Base-by-base conservation (phyloP, 1,284 basidiomycete genomes). In the Xerocomus nothofagi region DNA sequence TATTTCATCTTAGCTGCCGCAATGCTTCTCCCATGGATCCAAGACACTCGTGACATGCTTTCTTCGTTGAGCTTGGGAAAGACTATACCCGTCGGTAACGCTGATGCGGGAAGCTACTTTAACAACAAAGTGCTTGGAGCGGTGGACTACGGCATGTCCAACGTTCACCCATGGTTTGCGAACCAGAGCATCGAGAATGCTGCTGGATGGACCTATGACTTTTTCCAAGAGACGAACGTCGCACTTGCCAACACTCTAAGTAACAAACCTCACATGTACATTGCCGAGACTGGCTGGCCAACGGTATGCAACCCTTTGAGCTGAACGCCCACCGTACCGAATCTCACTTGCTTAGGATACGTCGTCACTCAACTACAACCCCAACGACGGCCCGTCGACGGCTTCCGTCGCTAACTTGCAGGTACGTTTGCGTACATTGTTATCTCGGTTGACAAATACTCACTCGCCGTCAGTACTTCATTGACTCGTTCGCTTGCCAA, bases 31-130 rank as follows among this genome's bases (percentile, higher is more conserved):
- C 57, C 70, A 15, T 80, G 86, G 66, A 90, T 96, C 54, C 65
- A 77, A 2, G 85, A 91, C 67, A 81, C 83, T 11, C 72, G 77
- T 17, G 64, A 64, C 21, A 79, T 80, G 73, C 60, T 93, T 49
- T 53, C 69, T 9, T 71, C 65, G 11, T 62, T 91, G 59, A 73
- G 75, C 44, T 66, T 91, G 29, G 57, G 61, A 44, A 79, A 81
- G 59, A 71, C 63, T 12, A 72, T 94, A 43, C 82, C 84, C 0
- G 80, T 98, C 27, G 96, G 96, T 17, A 97, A 85, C 12, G 82
- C 91, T 7, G 95, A 99, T 61, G 96, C 95, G 9, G 95, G 95
- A 23, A 82, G 81, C 50, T 88, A 83, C 71, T 90, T 96, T 74
- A 93, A 89, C 59, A 81, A 68, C 1, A 58, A 78, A 50, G 81